A percentile compares a stretch with the other conserved stretches of the same genome.
phyloP scores from a whole-genome alignment of 176 grass and related monocot species.

The Chloris gayana region DNA sequence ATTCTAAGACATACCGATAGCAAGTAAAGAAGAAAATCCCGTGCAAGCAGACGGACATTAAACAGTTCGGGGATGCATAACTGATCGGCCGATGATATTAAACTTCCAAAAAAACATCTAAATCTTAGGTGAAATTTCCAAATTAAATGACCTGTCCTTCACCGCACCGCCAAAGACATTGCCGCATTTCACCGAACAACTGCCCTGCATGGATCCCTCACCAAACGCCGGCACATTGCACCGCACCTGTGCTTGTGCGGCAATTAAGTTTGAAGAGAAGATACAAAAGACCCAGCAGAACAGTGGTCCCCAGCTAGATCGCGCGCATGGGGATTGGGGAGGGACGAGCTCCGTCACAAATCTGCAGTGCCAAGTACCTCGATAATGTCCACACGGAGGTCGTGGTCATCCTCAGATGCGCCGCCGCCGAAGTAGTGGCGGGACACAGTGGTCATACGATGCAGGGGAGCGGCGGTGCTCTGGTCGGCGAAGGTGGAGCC shows the following conservation, averaged over 20 bases:
- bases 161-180: background rate
- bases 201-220: background rate
- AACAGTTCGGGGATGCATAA: background rate
- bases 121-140: no score
- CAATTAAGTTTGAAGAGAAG: background rate
- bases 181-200: background rate
- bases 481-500: background rate
- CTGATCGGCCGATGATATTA: background rate
- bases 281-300: no score
- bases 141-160: no score
- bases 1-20: background rate
- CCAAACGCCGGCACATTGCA: background rate
- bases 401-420: conserved; percentile 46
- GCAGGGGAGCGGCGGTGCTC: background rate
- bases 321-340: background rate
- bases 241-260: background rate
- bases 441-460: conserved; percentile 63
- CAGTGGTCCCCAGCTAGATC: background rate
- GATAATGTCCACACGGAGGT: conserved; percentile 66
- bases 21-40: background rate
- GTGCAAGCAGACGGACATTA: background rate
- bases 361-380: conserved; percentile 44
- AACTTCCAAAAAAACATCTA: background rate
- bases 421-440: conserved; percentile 73
- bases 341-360: background rate